Evolutionary conservation across 2,329 filamentous ascomycete species (phyloP), one percentile per base, ranked within the genome.

Genomic region (Sporothrix humicola): DNA sequence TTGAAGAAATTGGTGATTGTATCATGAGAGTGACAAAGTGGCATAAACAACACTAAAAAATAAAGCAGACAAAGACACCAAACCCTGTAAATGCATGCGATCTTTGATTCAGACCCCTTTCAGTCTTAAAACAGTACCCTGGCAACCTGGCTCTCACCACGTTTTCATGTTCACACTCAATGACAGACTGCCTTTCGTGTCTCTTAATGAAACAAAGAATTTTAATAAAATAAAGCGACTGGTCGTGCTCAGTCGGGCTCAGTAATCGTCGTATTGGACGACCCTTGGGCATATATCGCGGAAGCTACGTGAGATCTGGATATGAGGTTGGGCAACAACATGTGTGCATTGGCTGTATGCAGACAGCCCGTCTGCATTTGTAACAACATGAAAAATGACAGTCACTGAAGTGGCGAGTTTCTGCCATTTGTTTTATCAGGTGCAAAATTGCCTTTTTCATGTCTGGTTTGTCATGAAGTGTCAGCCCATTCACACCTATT

Each of bases 391-490:
- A 48, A 46, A 65, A 65, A 17, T 15, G 61, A 48, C 26, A 59
- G 8, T 17, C 15, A 37, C 37, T 26, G 26, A 59, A 59, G 56
- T 59, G 56, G 56, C 56, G 56, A 26, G 17, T 37, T 59, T 59
- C 26, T 59, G 26, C 4, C 61, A 26, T 4, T 65, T 20, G 13
- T 61, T 15, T 61, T 61, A 12, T 17, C 12, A 9, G 17, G 42
- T 17, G 12, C 37, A 20, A 63, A 63, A 46, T 15, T 23, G 59
- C 61, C 42, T 15, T 59, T 46, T 65, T 42, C 42, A 48, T 6
- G 12, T 20, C 23, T 20, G 61, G 54, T 71, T 71, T 72, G 61
- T 72, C 61, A 68, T 48, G n/a, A 46, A 13, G 44, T 44, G 71
- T 66, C 71, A 72, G 46, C 26, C 23, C 50, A 23, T 23, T 23